Base-by-base conservation (phyloP, 148 eudicot species). In the Arctostaphylos glauca region DNA sequence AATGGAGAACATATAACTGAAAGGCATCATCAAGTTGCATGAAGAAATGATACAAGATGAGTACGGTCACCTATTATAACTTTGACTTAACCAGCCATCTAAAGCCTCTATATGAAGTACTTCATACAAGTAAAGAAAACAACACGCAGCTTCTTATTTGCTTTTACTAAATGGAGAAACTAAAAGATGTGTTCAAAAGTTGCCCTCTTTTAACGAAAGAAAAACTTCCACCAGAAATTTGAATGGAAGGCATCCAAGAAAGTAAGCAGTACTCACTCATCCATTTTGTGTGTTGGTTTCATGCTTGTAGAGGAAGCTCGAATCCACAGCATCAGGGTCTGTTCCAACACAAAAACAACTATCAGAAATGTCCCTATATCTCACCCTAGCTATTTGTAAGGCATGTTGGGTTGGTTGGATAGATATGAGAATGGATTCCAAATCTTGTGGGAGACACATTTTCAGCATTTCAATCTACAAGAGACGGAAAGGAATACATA, bases 301-400 rank as follows among this genome's bases (percentile, higher is more conserved):
- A 89, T 49, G 73, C 83, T 79, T 41, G 85, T 85, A 16, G 75
- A 81, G 23, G 55, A 78, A 21, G 75, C 15, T 85, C 46, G 82
- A 77, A 78, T 90, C 93, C 12, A 23, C 44, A 48, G 76, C 88
- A 79, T 94, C 94, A 85, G 74, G 77, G 81, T 89, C 96, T 79
- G 94, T 88, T 80, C 86, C 88, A 83, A 83, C 58, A 82, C 89
- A 89, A 75, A 83, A 77, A 84, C 81, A 85, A 64, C 86, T 77
- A 80, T 87, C 90, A 85, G 93, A 89, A 83, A 72, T 47, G 73
- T 90, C 89, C 77, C 91, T 88, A 67, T 84, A 82, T 87, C 86
- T 86, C 81, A 84, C 90, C 53, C 86, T 91, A 76, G 41, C 52
- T 90, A 88, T 80, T 84, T 88, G 81, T 86, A 83, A 2, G 44